phyloP scores from a whole-genome alignment of 2,329 filamentous ascomycete genomes.

The Fusarium drepaniforme region DNA sequence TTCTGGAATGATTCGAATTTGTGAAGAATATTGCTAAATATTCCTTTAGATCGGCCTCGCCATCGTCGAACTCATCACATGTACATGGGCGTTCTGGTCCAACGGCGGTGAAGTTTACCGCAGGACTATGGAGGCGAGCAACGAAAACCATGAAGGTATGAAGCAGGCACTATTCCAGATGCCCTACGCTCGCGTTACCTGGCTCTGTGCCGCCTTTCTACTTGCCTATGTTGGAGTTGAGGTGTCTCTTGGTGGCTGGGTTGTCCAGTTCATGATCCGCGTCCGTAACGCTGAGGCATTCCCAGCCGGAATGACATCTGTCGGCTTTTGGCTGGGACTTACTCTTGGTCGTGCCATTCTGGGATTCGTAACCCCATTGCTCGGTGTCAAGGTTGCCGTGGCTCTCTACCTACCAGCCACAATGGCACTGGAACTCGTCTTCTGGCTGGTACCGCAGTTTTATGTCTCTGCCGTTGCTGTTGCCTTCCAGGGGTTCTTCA shows the following conservation, averaged over 20 bases:
- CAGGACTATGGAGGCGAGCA: conserved; percentile 47
- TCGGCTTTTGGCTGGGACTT: conserved; percentile 86
- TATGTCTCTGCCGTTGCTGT: conserved; percentile 80
- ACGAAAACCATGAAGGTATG: conserved; percentile 37
- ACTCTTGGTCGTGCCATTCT: conserved; percentile 78
- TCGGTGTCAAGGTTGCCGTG: conserved; percentile 77
- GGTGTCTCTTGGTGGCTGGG: conserved; percentile 83
- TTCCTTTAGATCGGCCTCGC: conserved; percentile 26
- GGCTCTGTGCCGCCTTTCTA: conserved; percentile 79
- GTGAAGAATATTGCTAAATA: conserved; percentile 62
- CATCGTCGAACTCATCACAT: conserved; percentile 46
- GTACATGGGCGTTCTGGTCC: conserved; percentile 70
- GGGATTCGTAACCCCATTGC: conserved; percentile 77
- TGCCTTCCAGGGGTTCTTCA: conserved; percentile 80
- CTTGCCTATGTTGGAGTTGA: conserved; percentile 83
- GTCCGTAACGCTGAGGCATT: conserved; percentile 77
- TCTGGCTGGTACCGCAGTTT: conserved; percentile 86
- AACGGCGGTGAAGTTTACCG: conserved; percentile 68
- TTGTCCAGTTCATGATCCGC: conserved; percentile 85
- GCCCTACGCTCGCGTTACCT: conserved; percentile 67
- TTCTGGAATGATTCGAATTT: conserved; percentile 34
- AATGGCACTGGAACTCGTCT: conserved; percentile 76
- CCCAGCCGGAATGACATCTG: conserved; percentile 79
- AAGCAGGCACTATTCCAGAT: conserved; percentile 53
- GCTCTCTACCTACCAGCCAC: conserved; percentile 71